Conservation (phyloP, 2,329 filamentous ascomycete genomes). For the Fusarium oxysporum region DNA sequence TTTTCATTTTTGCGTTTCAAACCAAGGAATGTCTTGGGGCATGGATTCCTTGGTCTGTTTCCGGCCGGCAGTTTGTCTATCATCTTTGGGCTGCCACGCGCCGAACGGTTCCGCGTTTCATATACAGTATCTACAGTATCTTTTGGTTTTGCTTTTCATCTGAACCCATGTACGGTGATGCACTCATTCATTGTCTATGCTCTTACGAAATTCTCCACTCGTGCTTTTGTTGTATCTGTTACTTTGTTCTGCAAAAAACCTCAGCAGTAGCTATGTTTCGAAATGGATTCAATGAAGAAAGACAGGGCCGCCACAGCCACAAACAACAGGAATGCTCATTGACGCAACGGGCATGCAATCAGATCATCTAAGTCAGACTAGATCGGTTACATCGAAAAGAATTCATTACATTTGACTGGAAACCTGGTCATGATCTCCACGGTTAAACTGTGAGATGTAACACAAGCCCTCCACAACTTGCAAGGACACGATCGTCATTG, state of each 20-base stretch:
- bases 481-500: slow-evolving; percentile 6
- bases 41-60: slow-evolving; percentile 8
- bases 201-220: not conserved
- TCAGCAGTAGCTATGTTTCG: not conserved
- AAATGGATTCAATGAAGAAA: slow-evolving; percentile 2
- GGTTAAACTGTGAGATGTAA: slow-evolving; percentile 8
- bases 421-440: slow-evolving; percentile 4
- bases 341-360: not conserved
- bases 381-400: slow-evolving; percentile 12
- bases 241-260: not conserved
- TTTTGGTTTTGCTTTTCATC: not conserved
- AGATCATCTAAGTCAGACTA: slow-evolving; percentile 24
- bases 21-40: slow-evolving; percentile 7
- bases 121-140: slow-evolving; percentile 24
- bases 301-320: slow-evolving; percentile 8
- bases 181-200: not conserved
- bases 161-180: slow-evolving; percentile 8
- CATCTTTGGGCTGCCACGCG: slow-evolving; percentile 5
- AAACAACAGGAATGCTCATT: slow-evolving; percentile 21
- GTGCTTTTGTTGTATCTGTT: not conserved
- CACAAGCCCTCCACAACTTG: slow-evolving; percentile 8
- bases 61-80: slow-evolving; percentile 9
- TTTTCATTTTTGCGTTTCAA: not conserved
- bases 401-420: slow-evolving; percentile 1
- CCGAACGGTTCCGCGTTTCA: slow-evolving; percentile 29